These are phyloP conservation scores for Nidula microcarpa DNA, from an alignment of 768 basidiomycete species.

Conservation along the genomic window DNA sequence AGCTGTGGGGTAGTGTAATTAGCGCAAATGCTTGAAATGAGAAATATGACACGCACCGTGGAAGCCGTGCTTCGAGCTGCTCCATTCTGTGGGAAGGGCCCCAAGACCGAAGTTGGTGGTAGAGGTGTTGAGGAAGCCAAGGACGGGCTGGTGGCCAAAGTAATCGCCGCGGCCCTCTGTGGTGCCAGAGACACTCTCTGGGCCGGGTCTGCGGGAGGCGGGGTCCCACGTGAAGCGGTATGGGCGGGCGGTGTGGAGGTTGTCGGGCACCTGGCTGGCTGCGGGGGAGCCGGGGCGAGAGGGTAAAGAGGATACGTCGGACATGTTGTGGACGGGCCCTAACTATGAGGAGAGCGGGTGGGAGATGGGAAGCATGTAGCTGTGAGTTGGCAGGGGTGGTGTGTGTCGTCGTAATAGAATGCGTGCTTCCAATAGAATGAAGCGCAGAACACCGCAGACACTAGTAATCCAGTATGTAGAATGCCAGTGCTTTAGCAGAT, in stretches of 20 bases:
- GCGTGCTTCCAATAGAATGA: too few species aligned
- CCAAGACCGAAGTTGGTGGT: slow-evolving; percentile 42
- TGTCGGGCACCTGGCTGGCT: slow-evolving; percentile 34
- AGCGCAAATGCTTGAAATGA: not conserved
- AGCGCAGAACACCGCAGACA: too few species aligned
- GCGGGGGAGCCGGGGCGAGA: slow-evolving; percentile 56
- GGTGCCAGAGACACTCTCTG: slow-evolving; percentile 72
- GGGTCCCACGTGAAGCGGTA: slow-evolving; percentile 80
- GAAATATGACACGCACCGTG: slow-evolving; percentile 55
- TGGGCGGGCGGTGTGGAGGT: slow-evolving; percentile 45
- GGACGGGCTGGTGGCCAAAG: slow-evolving; percentile 48
- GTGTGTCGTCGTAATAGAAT: not conserved
- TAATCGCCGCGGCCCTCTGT: slow-evolving; percentile 65
- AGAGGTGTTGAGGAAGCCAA: slow-evolving; percentile 49
- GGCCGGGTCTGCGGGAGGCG: slow-evolving; percentile 51
- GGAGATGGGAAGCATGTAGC: not conserved
- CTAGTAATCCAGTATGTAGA: too few species aligned
- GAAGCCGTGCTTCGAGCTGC: slow-evolving; percentile 81
- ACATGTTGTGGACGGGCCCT: slow-evolving; percentile 22
- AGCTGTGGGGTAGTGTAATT: slow-evolving; percentile 40
- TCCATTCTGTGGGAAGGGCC: slow-evolving; percentile 66
- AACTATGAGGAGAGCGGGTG: not conserved
- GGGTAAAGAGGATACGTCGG: slow-evolving; percentile 46
- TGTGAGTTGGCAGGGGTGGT: not conserved
- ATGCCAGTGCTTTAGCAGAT: too few species aligned